Evolutionary conservation across 495 filamentous ascomycete genomes (phyloP).

Genomic region (Platismatia glauca): DNA sequence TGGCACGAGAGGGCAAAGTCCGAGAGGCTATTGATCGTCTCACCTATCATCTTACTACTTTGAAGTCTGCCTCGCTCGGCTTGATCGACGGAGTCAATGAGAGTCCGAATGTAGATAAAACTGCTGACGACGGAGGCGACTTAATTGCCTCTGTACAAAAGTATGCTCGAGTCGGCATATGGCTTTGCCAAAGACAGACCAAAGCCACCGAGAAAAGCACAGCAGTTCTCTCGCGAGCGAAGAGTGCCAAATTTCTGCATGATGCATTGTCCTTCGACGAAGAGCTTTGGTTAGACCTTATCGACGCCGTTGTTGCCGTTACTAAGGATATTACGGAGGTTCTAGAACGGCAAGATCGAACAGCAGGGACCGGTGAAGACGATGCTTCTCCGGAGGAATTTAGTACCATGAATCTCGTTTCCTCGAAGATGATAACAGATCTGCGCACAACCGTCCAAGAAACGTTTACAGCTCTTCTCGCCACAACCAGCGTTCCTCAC

Average conservation of each 20-base stretch:
- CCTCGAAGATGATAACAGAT: constrained; percentile 45
- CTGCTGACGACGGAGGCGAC: constrained; percentile 44
- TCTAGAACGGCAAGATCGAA: constrained; percentile 23
- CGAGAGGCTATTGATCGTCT: constrained; percentile 77
- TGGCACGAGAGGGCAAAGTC: constrained; percentile 83
- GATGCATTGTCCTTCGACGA: constrained; percentile 69
- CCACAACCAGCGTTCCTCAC: constrained; percentile 43
- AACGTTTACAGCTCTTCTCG: constrained; percentile 79
- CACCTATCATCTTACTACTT: constrained; percentile 62
- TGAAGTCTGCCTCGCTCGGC: constrained; percentile 71
- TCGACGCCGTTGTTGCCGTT: constrained; percentile 74
- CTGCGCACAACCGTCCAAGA: constrained; percentile 78
- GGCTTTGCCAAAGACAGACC: constrained; percentile 89
- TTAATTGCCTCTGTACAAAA: constrained; percentile 73
- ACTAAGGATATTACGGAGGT: constrained; percentile 51
- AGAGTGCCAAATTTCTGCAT: constrained; percentile 41
- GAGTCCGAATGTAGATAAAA: constrained; percentile 45
- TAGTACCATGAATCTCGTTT: background rate
- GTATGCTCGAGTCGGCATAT: constrained; percentile 83
- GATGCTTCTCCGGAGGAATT: background rate
- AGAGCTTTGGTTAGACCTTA: constrained; percentile 79
- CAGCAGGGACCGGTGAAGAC: background rate
- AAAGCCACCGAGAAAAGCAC: constrained; percentile 44
- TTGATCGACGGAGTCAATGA: constrained; percentile 51
- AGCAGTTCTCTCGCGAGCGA: constrained; percentile 28